Evolutionary conservation across 345 rosid species (phyloP).

Genomic region (Gossypium longicalyx): DNA sequence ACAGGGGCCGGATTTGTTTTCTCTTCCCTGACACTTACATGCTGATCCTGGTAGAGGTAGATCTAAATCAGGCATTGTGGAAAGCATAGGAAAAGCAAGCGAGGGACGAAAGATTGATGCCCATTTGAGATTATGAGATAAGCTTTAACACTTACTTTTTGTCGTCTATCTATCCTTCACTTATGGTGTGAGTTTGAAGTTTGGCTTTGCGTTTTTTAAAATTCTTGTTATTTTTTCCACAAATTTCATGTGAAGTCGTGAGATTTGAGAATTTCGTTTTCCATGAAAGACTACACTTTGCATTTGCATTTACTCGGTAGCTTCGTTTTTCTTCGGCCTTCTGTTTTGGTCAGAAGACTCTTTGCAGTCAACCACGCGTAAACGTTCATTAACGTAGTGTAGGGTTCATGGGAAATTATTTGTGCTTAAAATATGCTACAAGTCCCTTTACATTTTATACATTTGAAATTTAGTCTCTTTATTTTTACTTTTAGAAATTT

Average conservation of each 20-base stretch:
- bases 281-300: not conserved
- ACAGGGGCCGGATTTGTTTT: not conserved
- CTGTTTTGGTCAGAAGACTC: not conserved
- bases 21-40: not conserved
- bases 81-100: not conserved
- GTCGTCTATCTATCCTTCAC: not conserved
- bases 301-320: slow-evolving; percentile 1
- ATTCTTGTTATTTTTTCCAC: not conserved
- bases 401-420: too few relatives aligned
- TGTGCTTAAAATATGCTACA: too few relatives aligned
- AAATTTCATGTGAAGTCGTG: not conserved
- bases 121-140: not conserved
- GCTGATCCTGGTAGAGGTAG: not conserved
- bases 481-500: too few relatives aligned
- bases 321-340: not conserved
- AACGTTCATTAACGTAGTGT: not conserved
- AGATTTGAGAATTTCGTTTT: slow-evolving; percentile 4
- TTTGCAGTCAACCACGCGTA: not conserved
- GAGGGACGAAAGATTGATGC: not conserved
- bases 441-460: not conserved
- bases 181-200: not conserved
- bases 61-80: not conserved
- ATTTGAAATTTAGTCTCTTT: too few relatives aligned
- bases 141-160: not conserved
- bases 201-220: not conserved